Conservation (phyloP, 1,284 basidiomycete species). For the Inonotus obliquus region DNA sequence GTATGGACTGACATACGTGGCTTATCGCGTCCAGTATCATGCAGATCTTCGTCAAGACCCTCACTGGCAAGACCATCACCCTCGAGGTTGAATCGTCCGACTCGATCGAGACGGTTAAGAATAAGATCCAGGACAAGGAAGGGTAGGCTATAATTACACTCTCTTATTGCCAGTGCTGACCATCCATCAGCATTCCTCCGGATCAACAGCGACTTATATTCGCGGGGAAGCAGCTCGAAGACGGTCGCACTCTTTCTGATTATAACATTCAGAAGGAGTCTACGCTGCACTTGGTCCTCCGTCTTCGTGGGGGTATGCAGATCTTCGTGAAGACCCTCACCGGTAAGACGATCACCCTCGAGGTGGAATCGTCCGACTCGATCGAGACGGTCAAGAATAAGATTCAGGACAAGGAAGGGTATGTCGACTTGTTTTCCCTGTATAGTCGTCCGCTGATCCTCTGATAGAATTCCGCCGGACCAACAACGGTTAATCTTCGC, state of each 20-base stretch:
- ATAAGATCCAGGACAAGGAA: slow-evolving; percentile 76
- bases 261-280: slow-evolving; percentile 60
- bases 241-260: slow-evolving; percentile 33
- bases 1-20: slow-evolving; percentile 53
- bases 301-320: slow-evolving; percentile 43
- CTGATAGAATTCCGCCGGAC: slow-evolving; percentile 31
- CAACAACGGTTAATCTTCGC: slow-evolving; percentile 36
- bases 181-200: slow-evolving; percentile 32
- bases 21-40: slow-evolving; percentile 73
- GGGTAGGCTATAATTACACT: slow-evolving; percentile 35
- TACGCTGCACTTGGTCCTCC: slow-evolving; percentile 45
- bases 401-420: slow-evolving; percentile 42
- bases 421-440: background rate
- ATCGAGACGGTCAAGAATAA: slow-evolving; percentile 51
- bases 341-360: slow-evolving; percentile 47
- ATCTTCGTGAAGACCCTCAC: slow-evolving; percentile 42
- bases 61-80: slow-evolving; percentile 96
- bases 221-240: slow-evolving; percentile 53
- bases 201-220: slow-evolving; percentile 56
- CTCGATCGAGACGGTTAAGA: slow-evolving; percentile 72
- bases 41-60: slow-evolving; percentile 86
- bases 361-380: slow-evolving; percentile 46
- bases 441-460: background rate
- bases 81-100: slow-evolving; percentile 80
- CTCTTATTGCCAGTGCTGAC: background rate